Evolutionary conservation across 441 rosid genomes (phyloP), one percentile per base, ranked within the genome.

Genomic region (Bocquillonia castaneifolia): DNA sequence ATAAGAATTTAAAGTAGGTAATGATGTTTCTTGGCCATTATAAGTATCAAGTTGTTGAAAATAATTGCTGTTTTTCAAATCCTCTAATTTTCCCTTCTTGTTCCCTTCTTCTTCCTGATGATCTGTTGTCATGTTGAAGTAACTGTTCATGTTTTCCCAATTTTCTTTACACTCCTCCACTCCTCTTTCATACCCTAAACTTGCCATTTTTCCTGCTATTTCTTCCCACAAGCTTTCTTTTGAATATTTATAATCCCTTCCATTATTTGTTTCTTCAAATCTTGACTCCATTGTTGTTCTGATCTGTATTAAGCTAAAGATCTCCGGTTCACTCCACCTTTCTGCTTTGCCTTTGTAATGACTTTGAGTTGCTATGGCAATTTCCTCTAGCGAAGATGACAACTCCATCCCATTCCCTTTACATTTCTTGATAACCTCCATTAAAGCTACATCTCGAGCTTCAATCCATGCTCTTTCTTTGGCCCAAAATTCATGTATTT

Each of bases 401-500:
- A 67, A 59, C 53, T 63, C 71, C 23, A 56, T 40, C 22, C 50
- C 67, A 67, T 71, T 67, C 31, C 53, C 74, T 15, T 78, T 25
- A 34, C 68, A 66, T 68, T 75, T 79, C 72, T 70, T 78, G 65
- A 84, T 47, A 17, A 76, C 77, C 59, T 81, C 84, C 83, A 86
- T 75, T 36, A 84, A 61, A 10, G 84, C 74, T 50, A 68, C 72
- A 65, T 84, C 88, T 39, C 91, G 73, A 55, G 85, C 83, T 77
- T 82, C 85, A 18, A 86, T 56, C 84, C 84, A 78, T 57, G 79
- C 85, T 63, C 81, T 81, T 67, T 81, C 82, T 51, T 81, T 81
- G 13, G 82, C 86, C 88, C 85, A 82, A 36, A 76, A 67, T 31
- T 78, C 81, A 40, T 74, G 84, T 47, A 76, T 82, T 9, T 51